A percentile compares a stretch with the other conserved stretches of the same genome.
Conservation (phyloP, 2,329 filamentous ascomycete genomes). For the Sporothrix schenckii region DNA sequence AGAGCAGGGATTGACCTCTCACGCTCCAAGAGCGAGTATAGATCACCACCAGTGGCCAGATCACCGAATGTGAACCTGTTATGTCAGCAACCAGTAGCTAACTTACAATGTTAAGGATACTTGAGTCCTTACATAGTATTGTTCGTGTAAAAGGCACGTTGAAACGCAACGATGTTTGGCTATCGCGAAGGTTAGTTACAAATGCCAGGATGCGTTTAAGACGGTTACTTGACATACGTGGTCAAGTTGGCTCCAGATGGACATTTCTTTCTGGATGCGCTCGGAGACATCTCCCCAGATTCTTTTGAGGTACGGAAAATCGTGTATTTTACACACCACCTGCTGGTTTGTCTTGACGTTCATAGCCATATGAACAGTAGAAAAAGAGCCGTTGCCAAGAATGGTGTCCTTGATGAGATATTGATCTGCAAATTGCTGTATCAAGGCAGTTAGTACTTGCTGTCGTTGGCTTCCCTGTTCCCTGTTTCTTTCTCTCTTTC, state of each 20-base stretch:
- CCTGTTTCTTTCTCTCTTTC: too few species aligned
- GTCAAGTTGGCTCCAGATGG: slow-evolving; percentile 56
- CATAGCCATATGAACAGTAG: slow-evolving; percentile 57
- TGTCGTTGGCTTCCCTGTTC: background rate
- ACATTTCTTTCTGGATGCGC: slow-evolving; percentile 53
- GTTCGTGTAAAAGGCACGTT: slow-evolving; percentile 54
- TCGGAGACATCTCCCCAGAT: slow-evolving; percentile 39
- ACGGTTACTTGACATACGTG: slow-evolving; percentile 50
- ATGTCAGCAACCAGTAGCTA: slow-evolving; percentile 23
- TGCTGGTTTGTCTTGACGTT: slow-evolving; percentile 59
- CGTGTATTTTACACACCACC: slow-evolving; percentile 69
- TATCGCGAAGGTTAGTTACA: slow-evolving; percentile 38
- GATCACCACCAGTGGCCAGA: slow-evolving; percentile 58
- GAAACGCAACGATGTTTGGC: slow-evolving; percentile 59
- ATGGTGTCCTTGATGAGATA: slow-evolving; percentile 54
- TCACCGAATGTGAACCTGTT: slow-evolving; percentile 60
- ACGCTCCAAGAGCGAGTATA: slow-evolving; percentile 53
- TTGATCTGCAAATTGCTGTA: slow-evolving; percentile 50
- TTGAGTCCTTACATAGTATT: slow-evolving; percentile 48
- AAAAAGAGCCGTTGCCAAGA: slow-evolving; percentile 58
- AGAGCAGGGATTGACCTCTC: slow-evolving; percentile 46
- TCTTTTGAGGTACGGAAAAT: slow-evolving; percentile 47
- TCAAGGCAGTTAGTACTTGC: background rate
- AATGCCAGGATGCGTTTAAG: background rate
- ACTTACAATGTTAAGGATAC: slow-evolving; percentile 23